phyloP scores from a whole-genome alignment of 108 stramenopile species.

The Phaeodactylum tricornutum region DNA sequence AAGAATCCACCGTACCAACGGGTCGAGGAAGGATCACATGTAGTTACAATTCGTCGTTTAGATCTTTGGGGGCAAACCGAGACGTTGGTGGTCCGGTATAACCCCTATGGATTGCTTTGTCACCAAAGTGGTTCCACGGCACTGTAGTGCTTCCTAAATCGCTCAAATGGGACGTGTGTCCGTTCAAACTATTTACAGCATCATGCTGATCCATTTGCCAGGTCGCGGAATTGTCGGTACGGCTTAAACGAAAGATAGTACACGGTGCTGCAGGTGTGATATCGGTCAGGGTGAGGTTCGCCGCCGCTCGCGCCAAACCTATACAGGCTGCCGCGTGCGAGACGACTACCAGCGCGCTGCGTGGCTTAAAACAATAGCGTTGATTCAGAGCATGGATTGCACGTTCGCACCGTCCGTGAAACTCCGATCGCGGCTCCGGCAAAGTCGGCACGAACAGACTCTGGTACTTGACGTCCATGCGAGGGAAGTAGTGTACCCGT shows the following conservation, averaged over 20 bases:
- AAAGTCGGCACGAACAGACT: constrained; percentile 35
- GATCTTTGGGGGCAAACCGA: constrained; percentile 34
- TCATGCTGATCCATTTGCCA: constrained; percentile 41
- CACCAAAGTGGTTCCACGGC: constrained; percentile 57
- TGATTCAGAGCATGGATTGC: constrained; percentile 20
- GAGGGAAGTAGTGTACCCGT: constrained; percentile 48
- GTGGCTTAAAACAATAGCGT: constrained; percentile 17
- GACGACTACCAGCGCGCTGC: constrained; percentile 27
- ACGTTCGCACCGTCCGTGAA: constrained; percentile 30
- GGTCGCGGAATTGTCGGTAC: constrained; percentile 12
- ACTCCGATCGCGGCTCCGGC: constrained; percentile 30
- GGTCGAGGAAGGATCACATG: no score
- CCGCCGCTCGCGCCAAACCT: constrained; percentile 26
- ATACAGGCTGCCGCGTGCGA: constrained; percentile 47
- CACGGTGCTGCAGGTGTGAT: constrained; percentile 53
- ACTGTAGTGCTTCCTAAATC: constrained; percentile 31
- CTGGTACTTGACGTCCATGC: constrained; percentile 27
- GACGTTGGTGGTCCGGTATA: constrained; percentile 46
- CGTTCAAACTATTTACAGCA: constrained; percentile 27
- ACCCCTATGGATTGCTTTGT: constrained; percentile 14
- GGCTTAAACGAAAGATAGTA: constrained; percentile 28
- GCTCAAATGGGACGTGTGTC: constrained; percentile 33
- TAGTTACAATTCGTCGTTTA: no score
- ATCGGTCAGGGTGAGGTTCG: constrained; percentile 13
- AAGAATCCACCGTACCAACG: no score